These are phyloP conservation scores for Lichenothelia convexa DNA, from an alignment of 495 filamentous ascomycete genomes.

Conservation along the genomic window DNA sequence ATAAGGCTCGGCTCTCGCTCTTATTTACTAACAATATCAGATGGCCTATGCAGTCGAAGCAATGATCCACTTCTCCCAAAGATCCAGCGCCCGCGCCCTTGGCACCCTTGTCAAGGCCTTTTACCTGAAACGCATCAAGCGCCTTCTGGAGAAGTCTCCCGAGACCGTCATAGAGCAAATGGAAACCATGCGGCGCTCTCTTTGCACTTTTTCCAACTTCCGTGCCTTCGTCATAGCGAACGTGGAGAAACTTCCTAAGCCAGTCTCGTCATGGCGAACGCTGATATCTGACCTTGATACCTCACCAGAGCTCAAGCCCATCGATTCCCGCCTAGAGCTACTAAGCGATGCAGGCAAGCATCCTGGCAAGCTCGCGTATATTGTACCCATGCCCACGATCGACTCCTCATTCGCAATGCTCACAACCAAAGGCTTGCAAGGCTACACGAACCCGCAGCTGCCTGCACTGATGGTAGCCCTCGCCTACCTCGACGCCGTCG, in stretches of 20 bases:
- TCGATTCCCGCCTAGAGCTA: slow-evolving; percentile 39
- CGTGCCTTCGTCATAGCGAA: slow-evolving; percentile 71
- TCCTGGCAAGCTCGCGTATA: slow-evolving; percentile 53
- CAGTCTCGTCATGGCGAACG: slow-evolving; percentile 67
- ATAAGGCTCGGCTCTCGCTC: slow-evolving; percentile 1
- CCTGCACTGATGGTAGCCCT: slow-evolving; percentile 74
- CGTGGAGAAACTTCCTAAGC: slow-evolving; percentile 52
- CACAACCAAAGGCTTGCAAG: slow-evolving; percentile 52
- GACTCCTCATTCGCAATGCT: slow-evolving; percentile 81
- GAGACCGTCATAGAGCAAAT: slow-evolving; percentile 54
- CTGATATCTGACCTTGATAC: slow-evolving; percentile 30
- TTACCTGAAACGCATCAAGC: slow-evolving; percentile 69
- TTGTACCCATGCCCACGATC: slow-evolving; percentile 80
- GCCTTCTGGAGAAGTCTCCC: slow-evolving; percentile 53
- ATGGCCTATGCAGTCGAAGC: slow-evolving; percentile 61
- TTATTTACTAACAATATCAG: slow-evolving; percentile 4
- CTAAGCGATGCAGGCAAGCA: slow-evolving; percentile 53
- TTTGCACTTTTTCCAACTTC: slow-evolving; percentile 68
- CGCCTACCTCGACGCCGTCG: slow-evolving; percentile 79
- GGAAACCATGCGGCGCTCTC: slow-evolving; percentile 49
- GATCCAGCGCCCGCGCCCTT: slow-evolving; percentile 58
- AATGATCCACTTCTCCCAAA: slow-evolving; percentile 56
- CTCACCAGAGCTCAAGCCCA: slow-evolving; percentile 31
- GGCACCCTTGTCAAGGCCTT: slow-evolving; percentile 73
- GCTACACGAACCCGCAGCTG: slow-evolving; percentile 55